Evolutionary conservation across 73 alveolate species (phyloP).

Genomic region (Paramecium primaurelia): DNA sequence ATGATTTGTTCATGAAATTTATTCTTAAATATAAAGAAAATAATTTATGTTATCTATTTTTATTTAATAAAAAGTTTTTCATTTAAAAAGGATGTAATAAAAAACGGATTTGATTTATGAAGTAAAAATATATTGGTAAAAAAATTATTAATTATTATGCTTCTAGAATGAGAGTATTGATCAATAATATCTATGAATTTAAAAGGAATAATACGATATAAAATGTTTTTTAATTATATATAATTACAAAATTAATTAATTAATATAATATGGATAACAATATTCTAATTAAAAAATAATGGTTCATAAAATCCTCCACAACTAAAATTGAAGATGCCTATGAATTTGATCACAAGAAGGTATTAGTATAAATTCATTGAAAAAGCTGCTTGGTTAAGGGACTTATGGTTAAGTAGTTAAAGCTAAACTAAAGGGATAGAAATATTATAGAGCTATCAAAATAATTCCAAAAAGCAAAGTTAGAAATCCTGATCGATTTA

Average conservation of each 20-base stretch:
- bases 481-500: conserved; percentile 68
- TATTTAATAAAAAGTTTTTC: too few relatives aligned
- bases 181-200: too few relatives aligned
- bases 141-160: too few relatives aligned
- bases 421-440: conserved; percentile 50
- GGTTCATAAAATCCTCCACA: conserved; percentile 59
- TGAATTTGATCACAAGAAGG: conserved; percentile 55
- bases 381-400: conserved; percentile 51
- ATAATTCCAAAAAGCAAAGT: conserved; percentile 85
- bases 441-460: conserved; percentile 79
- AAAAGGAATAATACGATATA: neutral
- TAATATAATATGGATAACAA: neutral
- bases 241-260: neutral
- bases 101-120: too few relatives aligned
- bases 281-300: conserved; percentile 49
- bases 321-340: conserved; percentile 48
- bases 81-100: too few relatives aligned
- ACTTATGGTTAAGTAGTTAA: conserved; percentile 58
- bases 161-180: too few relatives aligned
- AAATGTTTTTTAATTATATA: neutral
- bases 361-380: neutral
- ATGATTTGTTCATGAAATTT: too few relatives aligned
- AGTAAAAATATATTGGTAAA: too few relatives aligned
- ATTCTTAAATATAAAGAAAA: too few relatives aligned
- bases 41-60: too few relatives aligned